A percentile compares a stretch with the other conserved stretches of the same genome.
Conservation (phyloP, 345 rosid genomes). For the Garcia nutans region DNA sequence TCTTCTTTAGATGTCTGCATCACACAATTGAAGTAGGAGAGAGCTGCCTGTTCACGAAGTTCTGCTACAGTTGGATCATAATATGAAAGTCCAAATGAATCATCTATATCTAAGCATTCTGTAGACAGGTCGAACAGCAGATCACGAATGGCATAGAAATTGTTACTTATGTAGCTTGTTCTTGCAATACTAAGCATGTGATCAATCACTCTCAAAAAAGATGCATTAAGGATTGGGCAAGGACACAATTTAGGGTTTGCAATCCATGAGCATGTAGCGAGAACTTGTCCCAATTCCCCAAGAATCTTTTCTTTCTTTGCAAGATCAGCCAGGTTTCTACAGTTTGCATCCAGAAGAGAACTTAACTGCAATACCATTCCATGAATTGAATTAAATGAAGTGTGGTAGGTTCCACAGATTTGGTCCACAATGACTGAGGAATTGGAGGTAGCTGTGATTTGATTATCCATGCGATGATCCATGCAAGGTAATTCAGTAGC, state of each 20-base stretch:
- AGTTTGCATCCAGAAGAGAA: slow-evolving; percentile 74
- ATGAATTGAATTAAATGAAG: slow-evolving; percentile 68
- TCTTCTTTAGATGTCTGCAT: slow-evolving; percentile 58
- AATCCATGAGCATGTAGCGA: slow-evolving; percentile 64
- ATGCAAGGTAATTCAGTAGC: slow-evolving; percentile 62
- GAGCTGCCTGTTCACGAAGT: slow-evolving; percentile 76
- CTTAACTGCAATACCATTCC: slow-evolving; percentile 80
- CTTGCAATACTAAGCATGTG: slow-evolving; percentile 73
- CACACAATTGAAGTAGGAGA: slow-evolving; percentile 75
- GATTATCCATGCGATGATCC: slow-evolving; percentile 18
- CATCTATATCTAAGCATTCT: slow-evolving; percentile 59
- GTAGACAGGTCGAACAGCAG: slow-evolving; percentile 66
- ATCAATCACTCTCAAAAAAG: slow-evolving; percentile 73
- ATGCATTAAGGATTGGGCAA: slow-evolving; percentile 74
- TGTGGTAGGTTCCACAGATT: slow-evolving; percentile 27
- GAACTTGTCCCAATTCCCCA: slow-evolving; percentile 52
- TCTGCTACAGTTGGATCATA: slow-evolving; percentile 81
- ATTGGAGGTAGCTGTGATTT: slow-evolving; percentile 17
- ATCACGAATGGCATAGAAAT: slow-evolving; percentile 39
- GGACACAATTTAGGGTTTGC: slow-evolving; percentile 67
- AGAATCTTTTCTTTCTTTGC: slow-evolving; percentile 79
- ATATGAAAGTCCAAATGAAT: slow-evolving; percentile 53
- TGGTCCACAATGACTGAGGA: slow-evolving; percentile 14
- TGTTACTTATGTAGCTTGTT: slow-evolving; percentile 38
- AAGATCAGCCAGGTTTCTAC: slow-evolving; percentile 71